Evolutionary conservation across 1,139 yeast species (phyloP).

Genomic region (Lodderomyces pseudojiufengensis): DNA sequence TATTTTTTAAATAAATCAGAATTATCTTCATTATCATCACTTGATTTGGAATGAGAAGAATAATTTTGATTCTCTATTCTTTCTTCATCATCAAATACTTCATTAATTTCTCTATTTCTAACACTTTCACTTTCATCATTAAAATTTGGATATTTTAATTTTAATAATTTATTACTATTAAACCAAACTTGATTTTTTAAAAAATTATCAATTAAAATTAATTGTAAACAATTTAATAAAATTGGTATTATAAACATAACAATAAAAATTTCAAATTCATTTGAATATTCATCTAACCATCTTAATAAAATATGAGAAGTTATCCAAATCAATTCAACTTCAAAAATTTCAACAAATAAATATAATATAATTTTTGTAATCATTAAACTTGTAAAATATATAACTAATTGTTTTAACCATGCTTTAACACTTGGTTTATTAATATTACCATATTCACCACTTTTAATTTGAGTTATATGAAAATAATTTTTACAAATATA

Average conservation of each 20-base stretch:
- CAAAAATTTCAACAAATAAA: constrained; percentile 39
- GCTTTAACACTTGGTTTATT: constrained; percentile 62
- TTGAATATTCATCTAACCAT: constrained; percentile 78
- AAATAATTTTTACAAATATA: constrained; percentile 34
- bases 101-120: constrained; percentile 13
- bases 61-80: constrained; percentile 2
- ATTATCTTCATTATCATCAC: background rate
- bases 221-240: constrained; percentile 81
- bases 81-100: constrained; percentile 9
- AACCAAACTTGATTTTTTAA: constrained; percentile 52
- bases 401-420: constrained; percentile 67
- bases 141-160: constrained; percentile 14
- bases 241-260: constrained; percentile 83
- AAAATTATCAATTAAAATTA: constrained; percentile 80
- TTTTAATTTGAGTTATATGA: constrained; percentile 53
- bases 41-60: too few relatives aligned
- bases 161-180: constrained; percentile 21
- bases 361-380: constrained; percentile 56
- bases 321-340: constrained; percentile 40
- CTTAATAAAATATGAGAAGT: constrained; percentile 50
- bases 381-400: constrained; percentile 64
- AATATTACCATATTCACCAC: constrained; percentile 76
- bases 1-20: constrained; percentile 6
- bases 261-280: constrained; percentile 72
- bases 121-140: constrained; percentile 16